These are phyloP conservation scores for Xylaria polymorpha DNA, from an alignment of 2,329 filamentous ascomycete species.

Conservation along the genomic window DNA sequence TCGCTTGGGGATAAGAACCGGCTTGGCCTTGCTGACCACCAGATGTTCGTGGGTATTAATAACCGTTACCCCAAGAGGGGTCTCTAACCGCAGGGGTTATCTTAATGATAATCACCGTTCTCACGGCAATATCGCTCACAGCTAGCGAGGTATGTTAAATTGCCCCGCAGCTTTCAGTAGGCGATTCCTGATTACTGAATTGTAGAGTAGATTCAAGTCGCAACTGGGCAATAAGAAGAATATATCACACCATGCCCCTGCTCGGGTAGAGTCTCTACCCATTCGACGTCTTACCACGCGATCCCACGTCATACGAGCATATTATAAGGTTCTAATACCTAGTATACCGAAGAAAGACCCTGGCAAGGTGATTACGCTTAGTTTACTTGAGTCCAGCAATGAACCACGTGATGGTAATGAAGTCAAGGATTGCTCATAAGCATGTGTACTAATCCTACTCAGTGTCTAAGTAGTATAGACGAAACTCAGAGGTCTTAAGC, in stretches of 20 bases:
- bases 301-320: slow-evolving; percentile 9
- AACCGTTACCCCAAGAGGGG: background rate
- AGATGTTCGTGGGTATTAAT: slow-evolving; percentile 7
- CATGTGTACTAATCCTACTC: background rate
- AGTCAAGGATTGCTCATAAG: background rate
- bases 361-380: background rate
- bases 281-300: background rate
- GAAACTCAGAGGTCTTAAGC: background rate
- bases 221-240: background rate
- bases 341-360: background rate
- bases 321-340: slow-evolving; percentile 1
- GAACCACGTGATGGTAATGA: slow-evolving; percentile 6
- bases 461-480: background rate
- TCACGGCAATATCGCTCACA: background rate
- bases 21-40: slow-evolving; percentile 9
- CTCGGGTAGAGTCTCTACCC: background rate
- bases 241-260: background rate
- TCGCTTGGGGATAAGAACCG: slow-evolving; percentile 9
- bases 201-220: background rate
- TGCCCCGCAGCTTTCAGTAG: slow-evolving; percentile 4
- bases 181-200: background rate
- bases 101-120: background rate
- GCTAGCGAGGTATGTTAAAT: background rate
- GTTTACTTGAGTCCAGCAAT: background rate
- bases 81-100: slow-evolving; percentile 3